Base-by-base conservation (phyloP, 208 protist genomes). In the Phytomonas francai region DNA sequence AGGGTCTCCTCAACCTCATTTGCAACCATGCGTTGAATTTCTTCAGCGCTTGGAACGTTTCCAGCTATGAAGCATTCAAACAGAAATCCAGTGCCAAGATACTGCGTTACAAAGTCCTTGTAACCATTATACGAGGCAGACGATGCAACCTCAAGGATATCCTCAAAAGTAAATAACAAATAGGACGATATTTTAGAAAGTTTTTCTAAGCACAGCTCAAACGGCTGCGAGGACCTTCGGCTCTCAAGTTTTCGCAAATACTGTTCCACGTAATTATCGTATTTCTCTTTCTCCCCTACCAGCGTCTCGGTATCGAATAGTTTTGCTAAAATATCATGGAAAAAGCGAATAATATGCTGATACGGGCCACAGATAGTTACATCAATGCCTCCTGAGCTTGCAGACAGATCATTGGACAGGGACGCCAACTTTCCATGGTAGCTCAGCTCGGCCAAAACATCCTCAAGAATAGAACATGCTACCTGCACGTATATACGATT, bases 381-480 rank as follows among this genome's bases (percentile, higher is more conserved):
- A 28, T 42, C 64, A 7, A 89, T 61, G 3, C 85, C 88, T 11
- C 79, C 77, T 19, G 61, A 0, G 3, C 28, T 11, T 9, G 70
- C 36, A 19, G 63, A 3, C 22, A 91, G 60, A 8, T 59, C 33
- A 64, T 91, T 92, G 5, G 78, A 42, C 30, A 94, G 59, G 19
- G 85, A 79, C 2, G 85, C 88, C 33, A 91, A 66, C 42, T 78
- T 56, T 14, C 83, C 88, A 75, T 82, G 86, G 74, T 94, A 94
- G 56, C 73, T 60, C 11, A 77, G 58, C 76, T 90, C 85, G 5
- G 77, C 79, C 30, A 89, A 25, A 22, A 64, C 67, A 56, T 84
- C 74, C 14, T 65, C 29, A 27, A 91, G 58, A 28, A 94, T 81
- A 32, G 61, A 32, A 51, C 36, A 51, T 81, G 89, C 80, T 5